Evolutionary conservation across 805 yeast species (phyloP), one percentile per base, ranked within the genome.

Genomic region (Myxozyma udenii): DNA sequence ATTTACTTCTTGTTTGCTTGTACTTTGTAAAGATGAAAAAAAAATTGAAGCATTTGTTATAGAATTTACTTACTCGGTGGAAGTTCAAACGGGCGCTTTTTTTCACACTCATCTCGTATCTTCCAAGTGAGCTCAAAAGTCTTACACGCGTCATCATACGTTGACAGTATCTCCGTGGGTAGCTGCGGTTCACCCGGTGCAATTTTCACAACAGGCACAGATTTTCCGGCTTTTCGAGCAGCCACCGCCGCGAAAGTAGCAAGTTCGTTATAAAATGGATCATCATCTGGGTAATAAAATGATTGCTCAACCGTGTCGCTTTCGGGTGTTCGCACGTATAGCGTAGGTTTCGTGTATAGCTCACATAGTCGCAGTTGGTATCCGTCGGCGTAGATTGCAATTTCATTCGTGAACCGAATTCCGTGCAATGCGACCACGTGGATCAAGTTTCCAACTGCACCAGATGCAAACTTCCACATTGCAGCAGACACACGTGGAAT

Each of bases 351-450:
- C 11, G 54, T 51, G 41, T 58, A 58, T 16, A 54, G 54, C 39
- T 57, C 57, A 11, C 49, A 40, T 21, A 58, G 50, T 16, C 62
- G 56, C 18, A 56, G 32, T 43, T 58, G 61, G 40, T 57, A 57
- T 22, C 62, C 61, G 28, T 57, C 59, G 16, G 61, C 59, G 36
- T 51, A 54, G 26, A 57, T 48, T 12, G 55, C 48, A 18, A 58
- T 50, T 30, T 53, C 57, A 44, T 54, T 57, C 4, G 58, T 48
- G 36, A 53, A 58, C 18, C 51, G 37, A 22, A 50, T 41, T 9
- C 61, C 62, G 36, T 58, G 61, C 18, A 58, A 48, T 4, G 57
- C 57, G 12, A 58, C 48, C 19, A 45, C 42, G 39, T 58, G 61
- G 26, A 57, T 50, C 22, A 58, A 41, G n/a, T 56, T 42, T 14